Evolutionary conservation across 1,139 yeast genomes (phyloP).

Genomic region (Saccharomyces hybrid): DNA sequence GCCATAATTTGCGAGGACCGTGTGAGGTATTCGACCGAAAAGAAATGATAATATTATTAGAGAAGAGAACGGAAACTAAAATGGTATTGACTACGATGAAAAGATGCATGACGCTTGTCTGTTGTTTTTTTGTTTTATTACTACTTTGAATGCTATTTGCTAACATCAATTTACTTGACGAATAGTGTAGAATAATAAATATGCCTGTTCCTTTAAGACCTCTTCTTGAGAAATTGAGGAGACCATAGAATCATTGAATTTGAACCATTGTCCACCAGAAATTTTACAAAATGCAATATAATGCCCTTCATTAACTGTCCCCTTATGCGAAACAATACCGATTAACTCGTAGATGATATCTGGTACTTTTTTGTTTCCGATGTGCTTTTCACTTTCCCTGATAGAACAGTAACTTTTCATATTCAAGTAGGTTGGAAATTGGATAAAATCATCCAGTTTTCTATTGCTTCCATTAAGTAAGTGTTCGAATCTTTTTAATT

Average conservation of each 20-base stretch:
- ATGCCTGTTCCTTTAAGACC: conserved; percentile 66
- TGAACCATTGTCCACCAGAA: conserved; percentile 71
- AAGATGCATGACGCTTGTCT: not conserved
- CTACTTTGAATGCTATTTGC: not conserved
- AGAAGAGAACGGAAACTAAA: not conserved
- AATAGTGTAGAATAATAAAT: conserved; percentile 58
- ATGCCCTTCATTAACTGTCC: conserved; percentile 92
- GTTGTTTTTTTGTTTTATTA: not conserved
- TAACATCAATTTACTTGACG: not conserved
- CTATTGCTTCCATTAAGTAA: conserved; percentile 42
- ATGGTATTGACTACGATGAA: not conserved
- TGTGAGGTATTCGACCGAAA: not conserved
- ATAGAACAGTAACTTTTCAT: conserved; percentile 51
- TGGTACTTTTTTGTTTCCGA: conserved; percentile 10
- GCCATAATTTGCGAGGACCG: not conserved
- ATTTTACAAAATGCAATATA: conserved; percentile 74
- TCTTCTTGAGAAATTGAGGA: conserved; percentile 55
- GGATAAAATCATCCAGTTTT: conserved; percentile 69
- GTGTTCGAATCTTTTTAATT: conserved; percentile 82
- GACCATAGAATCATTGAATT: conserved; percentile 86
- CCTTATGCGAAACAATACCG: conserved; percentile 82
- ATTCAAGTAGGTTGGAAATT: conserved; percentile 65
- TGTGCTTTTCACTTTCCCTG: conserved; percentile 14
- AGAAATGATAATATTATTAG: not conserved
- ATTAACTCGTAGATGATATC: conserved; percentile 62